Evolutionary conservation across 23 red algal species (phyloP), one percentile per base, ranked within the genome.

Genomic region (Gracilaria vermiculophylla): DNA sequence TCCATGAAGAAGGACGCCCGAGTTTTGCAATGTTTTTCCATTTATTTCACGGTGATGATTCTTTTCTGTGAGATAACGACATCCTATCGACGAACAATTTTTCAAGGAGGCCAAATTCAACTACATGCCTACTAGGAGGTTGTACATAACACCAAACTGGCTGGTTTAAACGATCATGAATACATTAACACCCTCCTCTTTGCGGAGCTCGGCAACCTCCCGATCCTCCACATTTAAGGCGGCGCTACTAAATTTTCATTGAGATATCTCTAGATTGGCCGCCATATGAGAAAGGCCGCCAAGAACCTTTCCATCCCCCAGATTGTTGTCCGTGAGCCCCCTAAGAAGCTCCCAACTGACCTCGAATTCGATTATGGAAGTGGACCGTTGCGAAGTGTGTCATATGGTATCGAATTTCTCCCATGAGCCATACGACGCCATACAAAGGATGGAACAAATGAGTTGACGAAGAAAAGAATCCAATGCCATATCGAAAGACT

Each of bases 401-500:
- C n/a, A n/a, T n/a, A n/a, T n/a, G n/a, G n/a, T n/a, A n/a, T n/a
- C n/a, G n/a, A n/a, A n/a, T 35, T 87, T 87, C 49, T 1, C 40
- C 15, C 66, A 15, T 5, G 50, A 27, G 50, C 83, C 35, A 69
- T 69, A 3, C 0, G 36, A 8, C 66, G 67, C 7, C 83, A 87
- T 42, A 73, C 76, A 4, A 87, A 87, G 37, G 49, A 76, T 74
- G 50, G 83, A n/a, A 39, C 69, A 33, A 60, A 69, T 8, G 83
- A 87, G 67, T 50, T 37, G 12, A 53, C 64, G 17, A 54, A 87
- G 28, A 29, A 62, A 55, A 31, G 49, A 11, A 61, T 76, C 12
- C 15, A 69, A 34, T 55, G 28, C 23, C 43, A 76, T 48, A 56
- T 87, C 65, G 19, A 71, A 65, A 41, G 44, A 17, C 44, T 85